A percentile compares a stretch with the other conserved stretches of the same genome.
Conservation (phyloP, 257 asterid genomes). For the Dorcoceras hygrometricum region DNA sequence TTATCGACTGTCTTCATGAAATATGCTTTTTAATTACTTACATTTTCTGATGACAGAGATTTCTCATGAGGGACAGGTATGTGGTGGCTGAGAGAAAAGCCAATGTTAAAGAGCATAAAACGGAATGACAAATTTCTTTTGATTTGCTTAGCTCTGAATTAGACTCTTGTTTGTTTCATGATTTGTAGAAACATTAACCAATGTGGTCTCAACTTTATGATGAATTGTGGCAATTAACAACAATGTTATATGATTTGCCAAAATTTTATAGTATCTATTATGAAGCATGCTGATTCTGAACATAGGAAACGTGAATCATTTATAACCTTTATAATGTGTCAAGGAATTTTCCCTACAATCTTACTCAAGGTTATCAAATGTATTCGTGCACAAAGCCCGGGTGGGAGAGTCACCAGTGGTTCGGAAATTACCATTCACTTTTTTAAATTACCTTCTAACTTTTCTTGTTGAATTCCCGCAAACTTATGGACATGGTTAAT, state of each 20-base stretch:
- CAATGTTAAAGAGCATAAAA: conserved; percentile 16
- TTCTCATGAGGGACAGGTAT: conserved; percentile 21
- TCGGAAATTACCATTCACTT: too few species aligned
- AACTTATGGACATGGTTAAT: background rate
- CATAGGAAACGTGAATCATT: too few species aligned
- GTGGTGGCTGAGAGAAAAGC: conserved; percentile 34
- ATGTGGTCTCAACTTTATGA: background rate
- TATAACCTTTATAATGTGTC: too few species aligned
- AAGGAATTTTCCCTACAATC: too few species aligned
- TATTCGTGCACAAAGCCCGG: too few species aligned
- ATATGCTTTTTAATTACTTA: conserved; percentile 21
- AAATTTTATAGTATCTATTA: too few species aligned
- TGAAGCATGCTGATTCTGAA: background rate
- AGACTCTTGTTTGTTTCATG: conserved; percentile 17
- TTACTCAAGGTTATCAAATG: too few species aligned
- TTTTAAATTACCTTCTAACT: too few species aligned
- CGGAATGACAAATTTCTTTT: conserved; percentile 15
- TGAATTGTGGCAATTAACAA: background rate
- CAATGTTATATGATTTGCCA: too few species aligned
- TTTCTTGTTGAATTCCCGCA: too few species aligned
- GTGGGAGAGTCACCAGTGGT: too few species aligned
- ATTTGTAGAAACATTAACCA: conserved; percentile 5
- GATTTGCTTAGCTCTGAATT: conserved; percentile 24
- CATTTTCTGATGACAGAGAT: conserved; percentile 25
- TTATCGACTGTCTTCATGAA: background rate